These are phyloP conservation scores for Aspergillus fumigatiaffinis DNA, from an alignment of 2,329 filamentous ascomycete species.

Conservation along the genomic window DNA sequence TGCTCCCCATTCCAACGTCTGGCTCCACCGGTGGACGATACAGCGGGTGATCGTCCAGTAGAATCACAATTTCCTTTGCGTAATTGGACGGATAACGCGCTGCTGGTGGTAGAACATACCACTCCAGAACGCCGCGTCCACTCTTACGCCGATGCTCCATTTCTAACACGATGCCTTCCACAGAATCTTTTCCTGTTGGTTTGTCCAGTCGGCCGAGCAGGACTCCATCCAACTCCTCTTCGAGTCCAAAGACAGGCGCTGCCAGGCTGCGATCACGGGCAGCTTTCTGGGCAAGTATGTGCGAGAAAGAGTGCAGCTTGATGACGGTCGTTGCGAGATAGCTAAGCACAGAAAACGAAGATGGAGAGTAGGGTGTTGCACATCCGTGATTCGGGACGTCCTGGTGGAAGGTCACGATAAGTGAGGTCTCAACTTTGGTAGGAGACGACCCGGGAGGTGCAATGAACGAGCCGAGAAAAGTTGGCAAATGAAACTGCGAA, in stretches of 20 bases:
- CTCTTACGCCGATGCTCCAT: slow-evolving; percentile 84
- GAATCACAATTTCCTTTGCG: slow-evolving; percentile 49
- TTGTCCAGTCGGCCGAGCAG: slow-evolving; percentile 59
- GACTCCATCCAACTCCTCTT: slow-evolving; percentile 73
- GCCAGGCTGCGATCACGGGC: slow-evolving; percentile 71
- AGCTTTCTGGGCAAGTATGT: slow-evolving; percentile 69
- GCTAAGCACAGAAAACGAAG: slow-evolving; percentile 66
- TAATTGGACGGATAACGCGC: slow-evolving; percentile 43
- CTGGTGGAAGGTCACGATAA: slow-evolving; percentile 76
- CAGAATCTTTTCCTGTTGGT: slow-evolving; percentile 28
- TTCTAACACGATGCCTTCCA: slow-evolving; percentile 68
- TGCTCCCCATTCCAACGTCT: slow-evolving; percentile 43
- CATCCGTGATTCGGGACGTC: slow-evolving; percentile 63
- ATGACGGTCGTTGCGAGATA: slow-evolving; percentile 90
- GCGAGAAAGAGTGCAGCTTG: slow-evolving; percentile 66
- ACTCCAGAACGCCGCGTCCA: slow-evolving; percentile 71
- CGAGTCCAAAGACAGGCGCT: slow-evolving; percentile 74
- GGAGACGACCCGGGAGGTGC: slow-evolving; percentile 44
- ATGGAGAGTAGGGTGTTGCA: slow-evolving; percentile 50
- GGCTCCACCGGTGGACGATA: slow-evolving; percentile 53
- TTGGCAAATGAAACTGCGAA: slow-evolving; percentile 55
- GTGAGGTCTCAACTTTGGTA: slow-evolving; percentile 51
- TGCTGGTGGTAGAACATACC: slow-evolving; percentile 54
- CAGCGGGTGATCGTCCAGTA: slow-evolving; percentile 73
- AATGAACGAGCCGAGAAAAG: slow-evolving; percentile 67